These are phyloP conservation scores for Lipomyces mesembrius DNA, from an alignment of 805 yeast genomes.

Conservation along the genomic window DNA sequence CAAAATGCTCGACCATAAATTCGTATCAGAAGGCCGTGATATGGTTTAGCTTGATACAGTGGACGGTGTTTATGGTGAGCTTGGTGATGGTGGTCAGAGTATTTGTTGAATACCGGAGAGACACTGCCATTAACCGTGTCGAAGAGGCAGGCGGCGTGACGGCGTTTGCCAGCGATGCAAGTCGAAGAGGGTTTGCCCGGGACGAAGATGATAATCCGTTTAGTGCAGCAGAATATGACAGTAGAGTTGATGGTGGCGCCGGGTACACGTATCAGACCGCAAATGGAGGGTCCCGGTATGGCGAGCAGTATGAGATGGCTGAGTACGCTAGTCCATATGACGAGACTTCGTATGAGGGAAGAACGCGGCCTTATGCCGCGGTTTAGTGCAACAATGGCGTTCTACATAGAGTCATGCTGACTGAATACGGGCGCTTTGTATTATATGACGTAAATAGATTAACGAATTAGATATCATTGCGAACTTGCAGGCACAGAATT, in stretches of 20 bases:
- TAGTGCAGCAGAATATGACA: constrained; percentile 23
- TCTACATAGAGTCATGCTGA: constrained; percentile 1
- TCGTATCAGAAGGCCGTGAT: constrained; percentile 22
- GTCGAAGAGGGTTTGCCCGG: not conserved
- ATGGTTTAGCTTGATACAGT: constrained; percentile 23
- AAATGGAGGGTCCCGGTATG: not conserved
- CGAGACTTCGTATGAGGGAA: constrained; percentile 7
- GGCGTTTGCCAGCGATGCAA: not conserved
- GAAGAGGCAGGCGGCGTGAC: no score
- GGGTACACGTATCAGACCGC: not conserved
- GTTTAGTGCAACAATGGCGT: not conserved
- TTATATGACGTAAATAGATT: not conserved
- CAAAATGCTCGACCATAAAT: constrained; percentile 11
- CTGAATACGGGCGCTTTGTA: not conserved
- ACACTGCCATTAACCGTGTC: not conserved
- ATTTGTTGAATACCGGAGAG: constrained; percentile 9
- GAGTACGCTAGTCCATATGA: constrained; percentile 15
- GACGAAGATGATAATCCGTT: constrained; percentile 22
- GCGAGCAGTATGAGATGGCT: constrained; percentile 20
- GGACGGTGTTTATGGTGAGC: constrained; percentile 7
- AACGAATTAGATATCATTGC: not conserved
- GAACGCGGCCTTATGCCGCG: not conserved
- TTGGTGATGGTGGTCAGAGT: constrained; percentile 16
- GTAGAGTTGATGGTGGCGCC: constrained; percentile 27
- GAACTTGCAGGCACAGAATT: not conserved